Percentiles rank a stretch among this genome's conserved stretches.
Conservation (phyloP, 768 basidiomycete genomes). For the Mycena amicta region DNA sequence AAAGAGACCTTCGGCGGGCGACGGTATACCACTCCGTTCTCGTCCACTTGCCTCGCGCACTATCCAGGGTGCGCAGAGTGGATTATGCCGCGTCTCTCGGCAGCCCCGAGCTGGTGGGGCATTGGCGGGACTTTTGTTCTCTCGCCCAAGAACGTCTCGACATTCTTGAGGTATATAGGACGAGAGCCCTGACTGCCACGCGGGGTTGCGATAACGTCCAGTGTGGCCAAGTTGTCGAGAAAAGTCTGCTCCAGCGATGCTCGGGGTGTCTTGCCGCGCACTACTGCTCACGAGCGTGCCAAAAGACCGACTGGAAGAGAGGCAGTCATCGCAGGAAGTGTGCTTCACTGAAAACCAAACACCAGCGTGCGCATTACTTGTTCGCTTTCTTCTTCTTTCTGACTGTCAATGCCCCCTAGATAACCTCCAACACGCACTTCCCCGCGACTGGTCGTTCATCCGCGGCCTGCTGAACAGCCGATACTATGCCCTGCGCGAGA, state of each 20-base stretch:
- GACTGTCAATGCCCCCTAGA: not conserved
- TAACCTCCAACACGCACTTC: not conserved
- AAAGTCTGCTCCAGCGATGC: not conserved
- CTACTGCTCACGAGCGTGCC: not conserved
- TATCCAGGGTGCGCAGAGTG: not conserved
- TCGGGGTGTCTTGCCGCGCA: not conserved
- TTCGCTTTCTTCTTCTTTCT: not conserved
- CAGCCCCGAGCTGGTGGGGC: not conserved
- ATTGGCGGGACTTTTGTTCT: not conserved
- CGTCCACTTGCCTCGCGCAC: not conserved
- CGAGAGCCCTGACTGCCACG: not conserved
- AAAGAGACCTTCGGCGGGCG: not conserved
- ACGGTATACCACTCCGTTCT: not conserved
- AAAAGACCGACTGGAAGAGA: not conserved
- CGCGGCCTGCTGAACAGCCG: not conserved
- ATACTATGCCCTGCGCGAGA: not conserved
- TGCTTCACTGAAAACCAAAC: not conserved
- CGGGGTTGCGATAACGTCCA: not conserved
- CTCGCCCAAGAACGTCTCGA: not conserved
- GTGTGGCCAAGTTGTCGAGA: not conserved
- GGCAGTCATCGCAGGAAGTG: not conserved
- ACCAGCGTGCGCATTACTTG: not conserved
- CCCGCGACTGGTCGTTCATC: conserved; percentile 1
- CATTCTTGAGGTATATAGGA: not conserved
- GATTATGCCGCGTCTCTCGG: not conserved